Conservation (phyloP, 352 stramenopile genomes). For the Globisporangium nagaii region DNA sequence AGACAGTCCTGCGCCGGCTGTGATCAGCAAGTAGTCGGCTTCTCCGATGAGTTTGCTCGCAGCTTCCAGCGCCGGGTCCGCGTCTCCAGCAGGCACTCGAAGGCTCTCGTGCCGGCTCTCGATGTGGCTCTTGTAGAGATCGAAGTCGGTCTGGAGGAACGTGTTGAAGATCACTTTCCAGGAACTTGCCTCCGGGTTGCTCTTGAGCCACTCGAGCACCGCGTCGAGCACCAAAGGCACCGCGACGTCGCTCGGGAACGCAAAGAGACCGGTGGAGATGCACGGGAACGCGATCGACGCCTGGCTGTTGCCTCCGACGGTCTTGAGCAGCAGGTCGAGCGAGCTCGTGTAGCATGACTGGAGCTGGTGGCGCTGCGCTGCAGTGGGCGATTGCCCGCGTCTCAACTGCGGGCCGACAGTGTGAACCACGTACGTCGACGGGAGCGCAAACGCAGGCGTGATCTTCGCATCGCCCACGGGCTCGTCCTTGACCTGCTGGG, state of each 20-base stretch:
- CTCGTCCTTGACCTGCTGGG: slow-evolving; percentile 28
- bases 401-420: slow-evolving; percentile 53
- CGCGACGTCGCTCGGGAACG: slow-evolving; percentile 50
- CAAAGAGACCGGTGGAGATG: slow-evolving; percentile 66
- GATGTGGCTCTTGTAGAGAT: slow-evolving; percentile 40
- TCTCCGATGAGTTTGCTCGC: slow-evolving; percentile 33
- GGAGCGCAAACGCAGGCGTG: slow-evolving; percentile 46
- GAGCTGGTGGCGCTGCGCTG: slow-evolving; percentile 22
- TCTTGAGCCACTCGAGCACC: slow-evolving; percentile 46
- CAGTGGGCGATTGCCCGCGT: slow-evolving; percentile 17
- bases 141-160: slow-evolving; percentile 50
- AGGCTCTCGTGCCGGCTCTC: slow-evolving; percentile 12
- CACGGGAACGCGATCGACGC: slow-evolving; percentile 47
- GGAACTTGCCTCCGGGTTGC: slow-evolving; percentile 19
- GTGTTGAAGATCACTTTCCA: slow-evolving; percentile 75
- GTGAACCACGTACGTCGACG: slow-evolving; percentile 49
- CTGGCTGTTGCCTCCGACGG: not conserved
- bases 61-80: slow-evolving; percentile 19
- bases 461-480: slow-evolving; percentile 45
- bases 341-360: slow-evolving; percentile 46
- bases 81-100: slow-evolving; percentile 11
- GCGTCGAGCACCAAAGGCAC: slow-evolving; percentile 36
- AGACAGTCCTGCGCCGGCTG: slow-evolving; percentile 55
- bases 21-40: slow-evolving; percentile 60
- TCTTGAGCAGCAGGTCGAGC: slow-evolving; percentile 39